Evolutionary conservation across 139 green algal genomes (phyloP), one percentile per base, ranked within the genome.

Genomic region (Tetraselmis chui): DNA sequence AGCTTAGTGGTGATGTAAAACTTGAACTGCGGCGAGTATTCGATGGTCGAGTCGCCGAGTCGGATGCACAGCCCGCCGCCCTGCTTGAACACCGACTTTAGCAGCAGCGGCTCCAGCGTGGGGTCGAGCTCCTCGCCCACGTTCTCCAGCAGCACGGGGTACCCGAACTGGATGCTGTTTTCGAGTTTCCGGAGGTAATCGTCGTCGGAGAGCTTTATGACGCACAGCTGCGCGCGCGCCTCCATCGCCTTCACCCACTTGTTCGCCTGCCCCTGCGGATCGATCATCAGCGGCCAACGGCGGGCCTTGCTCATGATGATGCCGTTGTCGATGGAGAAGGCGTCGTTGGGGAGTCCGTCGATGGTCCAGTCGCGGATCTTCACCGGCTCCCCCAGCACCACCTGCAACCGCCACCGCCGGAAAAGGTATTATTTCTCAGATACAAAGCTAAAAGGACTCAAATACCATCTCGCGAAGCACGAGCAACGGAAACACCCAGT

Each of bases 1-100:
- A 96, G 85, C 85, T 96, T 95, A 32, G 93, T 96, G 79, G 93
- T 97, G 84, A 97, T 95, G 88, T 96, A 97, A 86, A 97, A 94
- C 83, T 87, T 88, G 87, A 97, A 97, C 76, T 90, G 77, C 28
- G 92, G 87, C 74, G 80, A 85, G 89, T 95, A 97, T 88, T 95
- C 91, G 26, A 97, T 90, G 11, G 85, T 89, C 18, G 85, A 80
- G 82, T 97, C 93, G 2, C 93, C 92, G n/a, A 96, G 84, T 0
- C 86, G 81, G 81, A 96, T 91, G 24, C 1, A 79, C 30, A 81
- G 2, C 23, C 24, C 22, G 59, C 81, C 32, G 32, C 83, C 88
- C 76, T 95, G 88, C 86, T 95, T 95, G 91, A 96, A 96, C 11
- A 86, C 92, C 79, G 86, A 83, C 82, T 89, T 90, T 1, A 94